Conservation (phyloP, 2,329 filamentous ascomycete species). For the Cordyceps cicadae region DNA sequence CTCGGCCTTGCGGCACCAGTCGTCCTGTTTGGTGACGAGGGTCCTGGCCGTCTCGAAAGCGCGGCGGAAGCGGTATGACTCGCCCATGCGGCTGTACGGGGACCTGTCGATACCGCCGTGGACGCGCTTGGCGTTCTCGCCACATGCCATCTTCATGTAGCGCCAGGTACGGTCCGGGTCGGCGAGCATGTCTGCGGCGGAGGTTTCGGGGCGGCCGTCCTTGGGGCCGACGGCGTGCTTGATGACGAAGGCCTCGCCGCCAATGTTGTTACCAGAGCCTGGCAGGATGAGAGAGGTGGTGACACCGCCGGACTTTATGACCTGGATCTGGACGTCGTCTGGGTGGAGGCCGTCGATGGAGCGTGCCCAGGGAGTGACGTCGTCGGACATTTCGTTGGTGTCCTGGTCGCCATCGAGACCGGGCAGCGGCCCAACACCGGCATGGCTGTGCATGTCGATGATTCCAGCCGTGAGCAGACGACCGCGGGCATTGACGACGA, state of each 20-base stretch:
- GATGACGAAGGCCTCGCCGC: constrained; percentile 60
- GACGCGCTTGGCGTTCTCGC: constrained; percentile 58
- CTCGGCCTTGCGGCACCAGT: constrained; percentile 56
- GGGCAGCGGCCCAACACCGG: constrained; percentile 52
- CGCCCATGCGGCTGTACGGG: constrained; percentile 55
- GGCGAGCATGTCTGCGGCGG: constrained; percentile 54
- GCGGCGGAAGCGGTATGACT: constrained; percentile 61
- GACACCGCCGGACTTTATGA: constrained; percentile 66
- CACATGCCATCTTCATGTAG: constrained; percentile 72
- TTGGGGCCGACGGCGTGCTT: constrained; percentile 56
- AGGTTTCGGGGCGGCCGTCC: constrained; percentile 55
- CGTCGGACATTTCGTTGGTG: constrained; percentile 53
- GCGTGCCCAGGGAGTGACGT: constrained; percentile 60
- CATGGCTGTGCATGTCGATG: constrained; percentile 65
- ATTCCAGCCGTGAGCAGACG: constrained; percentile 57
- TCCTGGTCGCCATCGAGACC: constrained; percentile 46
- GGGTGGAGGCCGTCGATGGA: constrained; percentile 58
- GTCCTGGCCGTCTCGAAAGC: constrained; percentile 55
- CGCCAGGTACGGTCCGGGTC: constrained; percentile 58
- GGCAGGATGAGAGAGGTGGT: constrained; percentile 60
- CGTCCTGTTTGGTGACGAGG: constrained; percentile 52
- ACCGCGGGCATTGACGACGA: constrained; percentile 50
- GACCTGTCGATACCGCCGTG: constrained; percentile 48
- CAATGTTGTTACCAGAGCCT: constrained; percentile 65
- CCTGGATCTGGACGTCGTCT: constrained; percentile 54